These are phyloP conservation scores for Lentinula sp. DNA, from an alignment of 768 basidiomycete species.

Conservation along the genomic window DNA sequence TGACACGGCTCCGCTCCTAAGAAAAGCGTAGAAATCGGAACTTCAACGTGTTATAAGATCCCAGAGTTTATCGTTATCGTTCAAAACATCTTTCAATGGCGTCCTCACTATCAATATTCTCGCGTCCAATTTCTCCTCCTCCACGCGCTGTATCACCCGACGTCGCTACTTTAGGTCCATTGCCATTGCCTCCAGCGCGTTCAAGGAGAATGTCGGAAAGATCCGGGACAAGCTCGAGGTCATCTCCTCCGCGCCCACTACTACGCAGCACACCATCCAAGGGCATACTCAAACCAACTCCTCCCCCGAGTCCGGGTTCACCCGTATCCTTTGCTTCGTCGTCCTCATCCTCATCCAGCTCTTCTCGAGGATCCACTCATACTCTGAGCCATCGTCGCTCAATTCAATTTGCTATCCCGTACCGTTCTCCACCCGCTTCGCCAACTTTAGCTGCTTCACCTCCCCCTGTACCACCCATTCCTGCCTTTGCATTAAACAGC, in stretches of 20 bases:
- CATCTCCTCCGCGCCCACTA: neutral
- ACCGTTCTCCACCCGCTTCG: conserved; percentile 46
- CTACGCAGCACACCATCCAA: neutral
- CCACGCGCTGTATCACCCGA: neutral
- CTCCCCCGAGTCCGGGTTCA: neutral
- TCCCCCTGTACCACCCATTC: conserved; percentile 54
- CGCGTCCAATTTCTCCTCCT: conserved; percentile 1
- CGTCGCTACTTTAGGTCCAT: neutral
- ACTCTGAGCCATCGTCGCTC: conserved; percentile 22
- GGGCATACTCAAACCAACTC: conserved; percentile 2
- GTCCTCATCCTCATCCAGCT: neutral
- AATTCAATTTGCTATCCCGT: conserved; percentile 31
- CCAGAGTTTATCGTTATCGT: too few relatives aligned
- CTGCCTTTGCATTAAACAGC: conserved; percentile 34
- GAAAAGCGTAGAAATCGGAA: conserved; percentile 1
- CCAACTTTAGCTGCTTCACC: conserved; percentile 35
- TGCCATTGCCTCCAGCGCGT: neutral
- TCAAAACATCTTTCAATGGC: neutral
- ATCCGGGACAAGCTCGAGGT: neutral
- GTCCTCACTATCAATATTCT: neutral
- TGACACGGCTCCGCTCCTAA: neutral
- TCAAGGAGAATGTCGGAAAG: neutral
- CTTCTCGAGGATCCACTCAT: neutral
- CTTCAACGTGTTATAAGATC: too few relatives aligned
- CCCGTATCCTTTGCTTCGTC: neutral